Percentiles rank a stretch among this genome's conserved stretches.
These are phyloP conservation scores for Rubia yunnanensis DNA, from an alignment of 257 asterid genomes.

Conservation along the genomic window DNA sequence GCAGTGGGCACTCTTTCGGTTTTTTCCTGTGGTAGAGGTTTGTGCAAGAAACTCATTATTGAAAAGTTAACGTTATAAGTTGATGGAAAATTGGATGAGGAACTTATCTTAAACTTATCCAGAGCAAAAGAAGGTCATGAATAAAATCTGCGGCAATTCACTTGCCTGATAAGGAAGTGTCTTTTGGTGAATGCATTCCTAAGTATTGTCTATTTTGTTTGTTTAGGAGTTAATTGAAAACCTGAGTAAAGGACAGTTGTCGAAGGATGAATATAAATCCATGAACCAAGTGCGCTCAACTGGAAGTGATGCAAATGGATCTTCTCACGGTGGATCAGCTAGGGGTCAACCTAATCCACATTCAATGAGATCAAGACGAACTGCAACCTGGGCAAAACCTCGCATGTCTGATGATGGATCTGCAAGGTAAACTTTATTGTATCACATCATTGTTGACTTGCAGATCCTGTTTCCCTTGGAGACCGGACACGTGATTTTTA, in stretches of 20 bases:
- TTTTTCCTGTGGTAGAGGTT: slow-evolving; percentile 93
- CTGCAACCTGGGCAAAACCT: slow-evolving; percentile 87
- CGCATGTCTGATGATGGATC: slow-evolving; percentile 82
- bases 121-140: too few species aligned
- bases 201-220: slow-evolving; percentile 6
- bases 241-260: slow-evolving; percentile 61
- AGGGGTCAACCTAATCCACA: slow-evolving; percentile 50
- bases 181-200: not conserved
- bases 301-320: slow-evolving; percentile 19
- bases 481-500: too few species aligned
- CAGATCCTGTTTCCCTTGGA: too few species aligned
- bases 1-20: slow-evolving; percentile 79
- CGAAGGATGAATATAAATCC: slow-evolving; percentile 75
- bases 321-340: slow-evolving; percentile 31
- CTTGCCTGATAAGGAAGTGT: too few species aligned
- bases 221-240: slow-evolving; percentile 75
- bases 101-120: too few species aligned
- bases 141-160: too few species aligned
- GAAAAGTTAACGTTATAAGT: not conserved
- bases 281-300: slow-evolving; percentile 44
- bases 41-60: not conserved
- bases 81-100: too few species aligned
- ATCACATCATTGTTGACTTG: too few species aligned
- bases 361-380: slow-evolving; percentile 86
- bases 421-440: slow-evolving; percentile 46